Conservation (phyloP, 1,139 yeast genomes). For the Groenewaldozyma auringiensis region DNA sequence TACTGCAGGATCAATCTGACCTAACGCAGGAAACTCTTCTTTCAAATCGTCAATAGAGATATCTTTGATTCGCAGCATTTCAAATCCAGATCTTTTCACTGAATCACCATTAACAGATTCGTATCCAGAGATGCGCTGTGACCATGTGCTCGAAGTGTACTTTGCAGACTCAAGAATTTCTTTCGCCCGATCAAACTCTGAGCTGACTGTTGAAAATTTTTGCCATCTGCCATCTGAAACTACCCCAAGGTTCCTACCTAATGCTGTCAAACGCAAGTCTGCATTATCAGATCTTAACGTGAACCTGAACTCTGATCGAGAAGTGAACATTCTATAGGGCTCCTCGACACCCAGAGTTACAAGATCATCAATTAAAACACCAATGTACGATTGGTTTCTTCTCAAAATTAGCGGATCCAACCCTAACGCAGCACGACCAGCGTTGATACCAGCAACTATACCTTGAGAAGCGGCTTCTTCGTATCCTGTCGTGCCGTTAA, state of each 20-base stretch:
- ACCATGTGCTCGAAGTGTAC: conserved; percentile 57
- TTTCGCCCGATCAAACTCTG: conserved; percentile 40
- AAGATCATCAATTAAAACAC: conserved; percentile 88
- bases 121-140: conserved; percentile 31
- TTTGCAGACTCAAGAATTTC: conserved; percentile 40
- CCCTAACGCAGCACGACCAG: conserved; percentile 48
- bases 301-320: conserved; percentile 87
- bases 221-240: conserved; percentile 55
- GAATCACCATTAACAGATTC: conserved; percentile 32
- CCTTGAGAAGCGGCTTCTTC: conserved; percentile 99
- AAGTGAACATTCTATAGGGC: conserved; percentile 97
- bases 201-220: conserved; percentile 41
- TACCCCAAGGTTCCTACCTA: conserved; percentile 62
- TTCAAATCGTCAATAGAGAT: conserved; percentile 31
- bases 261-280: conserved; percentile 67
- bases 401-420: conserved; percentile 45
- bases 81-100: conserved; percentile 49
- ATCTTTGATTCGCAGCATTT: conserved; percentile 43
- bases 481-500: conserved; percentile 97
- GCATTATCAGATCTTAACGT: conserved; percentile 93
- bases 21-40: conserved; percentile 30
- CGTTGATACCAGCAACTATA: conserved; percentile 89
- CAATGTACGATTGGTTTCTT: conserved; percentile 82
- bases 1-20: conserved; percentile 44
- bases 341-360: conserved; percentile 95